Base-by-base conservation (phyloP, 257 asterid species). In the Mitragyna speciosa region DNA sequence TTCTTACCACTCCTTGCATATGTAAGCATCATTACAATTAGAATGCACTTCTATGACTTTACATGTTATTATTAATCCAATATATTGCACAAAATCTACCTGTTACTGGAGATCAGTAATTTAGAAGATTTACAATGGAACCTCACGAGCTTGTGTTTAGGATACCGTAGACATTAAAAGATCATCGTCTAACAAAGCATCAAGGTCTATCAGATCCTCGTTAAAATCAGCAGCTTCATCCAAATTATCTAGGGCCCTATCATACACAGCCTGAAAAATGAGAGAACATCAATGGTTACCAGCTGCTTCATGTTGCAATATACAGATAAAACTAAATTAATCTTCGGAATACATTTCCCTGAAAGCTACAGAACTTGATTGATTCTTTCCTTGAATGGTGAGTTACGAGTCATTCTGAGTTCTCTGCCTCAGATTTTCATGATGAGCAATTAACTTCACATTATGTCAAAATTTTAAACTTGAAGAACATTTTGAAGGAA, bases 111-210 rank as follows among this genome's bases (percentile, higher is more conserved):
- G 52, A 33, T 66, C 12, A 49, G 22, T 24, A 51, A 45, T 58
- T 70, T n/a, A 76, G 48, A 39, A 56, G 59, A 76, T 70, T 30
- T 73, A 65, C 68, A 80, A 15, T 3, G 19, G 30, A 51, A 16
- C 19, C 41, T 10, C 24, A 70, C 19, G 6, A 22, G 54, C 17
- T 36, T 61, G 31, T 2, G 52, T 66, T 87, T 81, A 89, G 30
- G 82, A 72, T 76, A 82, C 67, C 73, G 84, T 71, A 49, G 87
- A 73, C 93, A 89, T 87, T 81, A 85, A 83, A 67, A 88, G 85
- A 43, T 93, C 98, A 54, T 93, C 97, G 12, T 86, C 92, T 86
- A 93, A 84, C 73, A 95, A 79, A 61, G 92, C 91, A 82, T 88
- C 94, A 76, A 95, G 85, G 82, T 92, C 94, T 8, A 95, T 84